Percentiles rank a stretch among this genome's conserved stretches.
phyloP scores from a whole-genome alignment of 2,329 filamentous ascomycete genomes.

The Cryphonectria carpinicola region DNA sequence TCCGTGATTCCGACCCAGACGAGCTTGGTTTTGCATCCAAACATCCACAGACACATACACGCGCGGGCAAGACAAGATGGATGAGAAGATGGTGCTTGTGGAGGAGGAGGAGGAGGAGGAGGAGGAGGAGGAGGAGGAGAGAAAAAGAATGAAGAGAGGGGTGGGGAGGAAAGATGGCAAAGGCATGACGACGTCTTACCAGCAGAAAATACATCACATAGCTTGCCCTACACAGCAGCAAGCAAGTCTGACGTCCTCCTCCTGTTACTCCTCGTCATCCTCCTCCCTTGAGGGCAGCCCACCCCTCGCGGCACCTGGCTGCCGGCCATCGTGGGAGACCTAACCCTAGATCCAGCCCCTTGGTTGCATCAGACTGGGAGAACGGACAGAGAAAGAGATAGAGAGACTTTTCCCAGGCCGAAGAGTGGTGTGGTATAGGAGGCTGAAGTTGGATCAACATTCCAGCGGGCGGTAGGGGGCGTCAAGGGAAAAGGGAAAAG shows the following conservation, averaged over 20 bases:
- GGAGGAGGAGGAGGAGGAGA: neutral
- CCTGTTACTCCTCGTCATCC: neutral
- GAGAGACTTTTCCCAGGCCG: neutral
- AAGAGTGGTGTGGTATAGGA: conserved; percentile 4
- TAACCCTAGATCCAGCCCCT: conserved; percentile 24
- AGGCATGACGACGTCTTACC: conserved; percentile 21
- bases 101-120: conserved; percentile 3
- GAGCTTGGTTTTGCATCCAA: conserved; percentile 7
- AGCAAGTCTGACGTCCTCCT: conserved; percentile 16
- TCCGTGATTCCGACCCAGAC: conserved; percentile 16
- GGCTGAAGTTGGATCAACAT: conserved; percentile 28
- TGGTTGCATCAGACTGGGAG: conserved; percentile 13
- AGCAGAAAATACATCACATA: conserved; percentile 21
- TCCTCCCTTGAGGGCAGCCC: conserved; percentile 20
- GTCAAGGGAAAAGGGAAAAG: neutral
- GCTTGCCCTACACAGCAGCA: neutral
- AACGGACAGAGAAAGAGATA: neutral
- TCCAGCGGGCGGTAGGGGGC: conserved; percentile 26
- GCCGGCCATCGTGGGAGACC: conserved; percentile 3
- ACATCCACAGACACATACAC: neutral
- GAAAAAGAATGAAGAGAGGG: neutral
- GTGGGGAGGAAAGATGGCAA: conserved; percentile 14
- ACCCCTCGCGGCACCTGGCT: neutral
- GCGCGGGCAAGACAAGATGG: neutral
- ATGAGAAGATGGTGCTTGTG: neutral